Percentiles rank a stretch among this genome's conserved stretches.
These are phyloP conservation scores for Populus ilicifolia DNA, from an alignment of 345 rosid species.

Conservation along the genomic window DNA sequence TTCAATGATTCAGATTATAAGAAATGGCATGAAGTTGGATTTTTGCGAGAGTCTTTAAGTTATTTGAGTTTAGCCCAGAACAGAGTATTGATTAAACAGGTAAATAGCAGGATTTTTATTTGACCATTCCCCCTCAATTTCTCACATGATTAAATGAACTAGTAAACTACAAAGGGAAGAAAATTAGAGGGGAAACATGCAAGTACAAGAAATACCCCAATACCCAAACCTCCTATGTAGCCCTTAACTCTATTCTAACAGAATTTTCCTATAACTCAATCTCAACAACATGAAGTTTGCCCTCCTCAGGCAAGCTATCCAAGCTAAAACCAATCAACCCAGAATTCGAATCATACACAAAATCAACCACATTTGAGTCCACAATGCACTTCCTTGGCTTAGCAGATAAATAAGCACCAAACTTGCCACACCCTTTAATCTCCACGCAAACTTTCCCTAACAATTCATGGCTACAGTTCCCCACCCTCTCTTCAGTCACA, in stretches of 20 bases:
- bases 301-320: conserved; percentile 48
- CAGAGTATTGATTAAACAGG: neutral
- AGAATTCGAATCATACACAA: conserved; percentile 41
- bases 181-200: neutral
- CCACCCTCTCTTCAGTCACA: conserved; percentile 17
- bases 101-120: neutral
- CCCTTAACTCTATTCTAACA: neutral
- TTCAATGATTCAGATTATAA: neutral
- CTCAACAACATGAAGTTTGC: conserved; percentile 42
- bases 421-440: conserved; percentile 72
- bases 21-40: neutral
- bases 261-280: conserved; percentile 30
- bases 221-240: neutral
- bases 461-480: conserved; percentile 33
- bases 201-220: neutral
- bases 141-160: neutral
- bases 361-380: conserved; percentile 44
- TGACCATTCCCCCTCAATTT: neutral
- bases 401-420: conserved; percentile 68
- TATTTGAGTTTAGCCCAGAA: neutral
- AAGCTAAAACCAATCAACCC: conserved; percentile 48
- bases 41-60: neutral
- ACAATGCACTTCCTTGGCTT: conserved; percentile 64
- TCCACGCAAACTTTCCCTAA: conserved; percentile 49
- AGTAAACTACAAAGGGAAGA: neutral